Evolutionary conservation across 225 moss, liverwort and hornwort genomes (phyloP), one percentile per base, ranked within the genome.

Genomic region (Bryoerythrophyllum caledonicum): DNA sequence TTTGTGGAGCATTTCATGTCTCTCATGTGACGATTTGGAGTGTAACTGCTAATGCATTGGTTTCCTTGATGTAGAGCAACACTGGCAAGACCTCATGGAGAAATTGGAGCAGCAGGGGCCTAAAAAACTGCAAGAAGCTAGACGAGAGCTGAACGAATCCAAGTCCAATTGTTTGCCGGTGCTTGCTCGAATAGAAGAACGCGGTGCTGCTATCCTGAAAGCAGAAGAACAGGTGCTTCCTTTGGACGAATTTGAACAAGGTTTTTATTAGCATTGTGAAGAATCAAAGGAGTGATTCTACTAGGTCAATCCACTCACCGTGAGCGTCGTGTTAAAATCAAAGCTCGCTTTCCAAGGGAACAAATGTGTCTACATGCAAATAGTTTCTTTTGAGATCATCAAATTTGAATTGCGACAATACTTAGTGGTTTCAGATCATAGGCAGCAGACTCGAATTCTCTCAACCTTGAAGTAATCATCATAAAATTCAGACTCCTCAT

Each of bases 41-140:
- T 70, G 60, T 66, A 70, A 44, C 49, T 74, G 60, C 28, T 75
- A 19, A 58, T 23, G 15, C 37, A 27, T 8, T 60, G 20, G 35
- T 52, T 51, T 61, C 49, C 20, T 58, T 48, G 27, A 32, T 76
- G 65, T 83, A 90, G 90, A 85, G 81, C 90, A 87, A 76, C 90
- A 90, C 66, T 81, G 82, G 87, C 51, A 75, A 60, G 87, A 87
- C 61, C 87, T 85, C 34, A 82, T 78, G 57, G 90, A 90, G 74
- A 90, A 90, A 69, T 30, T 87, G 77, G 85, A 87, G 83, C 83
- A 81, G 53, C 90, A 90, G 59, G 81, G 80, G 35, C 83, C 83
- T 15, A 44, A 54, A 52, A 88, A 75, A 46, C 65, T 87, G 38
- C 79, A 79, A 73, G 87, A 87, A 54, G 84, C 81, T 8, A 58